Percentiles rank a stretch among this genome's conserved stretches.
These are phyloP conservation scores for Paulownia fortunei DNA, from an alignment of 257 asterid species.

Conservation along the genomic window DNA sequence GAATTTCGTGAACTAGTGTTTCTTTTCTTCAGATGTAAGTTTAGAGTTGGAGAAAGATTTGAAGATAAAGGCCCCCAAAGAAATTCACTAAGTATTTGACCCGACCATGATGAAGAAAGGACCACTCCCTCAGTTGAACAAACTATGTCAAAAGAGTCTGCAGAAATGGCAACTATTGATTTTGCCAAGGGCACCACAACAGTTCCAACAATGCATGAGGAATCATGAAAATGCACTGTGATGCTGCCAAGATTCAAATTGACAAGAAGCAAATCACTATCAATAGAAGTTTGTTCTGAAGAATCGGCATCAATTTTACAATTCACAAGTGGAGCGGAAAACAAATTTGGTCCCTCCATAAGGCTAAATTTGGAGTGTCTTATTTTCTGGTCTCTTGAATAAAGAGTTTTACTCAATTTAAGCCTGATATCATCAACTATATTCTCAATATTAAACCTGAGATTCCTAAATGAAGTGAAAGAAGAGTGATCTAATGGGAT, in stretches of 20 bases:
- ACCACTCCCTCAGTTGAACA: slow-evolving; percentile 72
- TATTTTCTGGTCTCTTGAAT: slow-evolving; percentile 42
- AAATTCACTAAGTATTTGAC: slow-evolving; percentile 50
- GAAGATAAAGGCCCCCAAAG: slow-evolving; percentile 84
- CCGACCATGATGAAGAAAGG: slow-evolving; percentile 77
- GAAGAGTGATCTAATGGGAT: slow-evolving; percentile 54
- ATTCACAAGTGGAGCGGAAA: slow-evolving; percentile 33
- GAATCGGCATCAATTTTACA: slow-evolving; percentile 35
- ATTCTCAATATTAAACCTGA: slow-evolving; percentile 46
- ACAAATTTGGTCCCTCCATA: slow-evolving; percentile 35
- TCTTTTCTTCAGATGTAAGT: slow-evolving; percentile 65
- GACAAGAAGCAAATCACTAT: slow-evolving; percentile 40
- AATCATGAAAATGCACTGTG: slow-evolving; percentile 82
- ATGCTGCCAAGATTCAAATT: slow-evolving; percentile 55
- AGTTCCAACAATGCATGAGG: slow-evolving; percentile 72
- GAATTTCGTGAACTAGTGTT: slow-evolving; percentile 44
- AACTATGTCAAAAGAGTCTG: slow-evolving; percentile 56
- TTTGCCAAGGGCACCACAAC: slow-evolving; percentile 61
- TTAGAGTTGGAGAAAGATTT: slow-evolving; percentile 63
- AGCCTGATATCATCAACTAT: slow-evolving; percentile 43
- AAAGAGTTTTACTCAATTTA: slow-evolving; percentile 49
- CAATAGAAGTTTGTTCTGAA: slow-evolving; percentile 27
- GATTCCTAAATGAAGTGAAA: slow-evolving; percentile 39
- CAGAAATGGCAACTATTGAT: slow-evolving; percentile 50
- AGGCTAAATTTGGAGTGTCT: slow-evolving; percentile 32